A percentile compares a stretch with the other conserved stretches of the same genome.
These are phyloP conservation scores for Cyclospora cayetanensis DNA, from an alignment of 169 alveolate species.

Conservation along the genomic window DNA sequence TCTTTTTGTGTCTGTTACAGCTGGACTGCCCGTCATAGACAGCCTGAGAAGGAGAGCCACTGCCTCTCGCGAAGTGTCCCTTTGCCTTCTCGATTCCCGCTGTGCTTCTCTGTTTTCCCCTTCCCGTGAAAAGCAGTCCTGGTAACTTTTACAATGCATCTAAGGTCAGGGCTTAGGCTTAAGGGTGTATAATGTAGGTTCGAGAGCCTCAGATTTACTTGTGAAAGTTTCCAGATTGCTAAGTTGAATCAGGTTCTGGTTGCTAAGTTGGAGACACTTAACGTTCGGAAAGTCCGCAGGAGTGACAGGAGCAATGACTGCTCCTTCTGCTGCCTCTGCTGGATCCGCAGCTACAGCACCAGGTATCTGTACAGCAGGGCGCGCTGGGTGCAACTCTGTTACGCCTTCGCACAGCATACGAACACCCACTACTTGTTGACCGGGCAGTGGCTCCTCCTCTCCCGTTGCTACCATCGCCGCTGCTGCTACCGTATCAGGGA, in stretches of 20 bases:
- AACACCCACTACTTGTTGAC: not conserved
- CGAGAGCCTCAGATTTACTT: not conserved
- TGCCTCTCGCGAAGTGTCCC: too few species aligned
- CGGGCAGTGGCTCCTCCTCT: not conserved
- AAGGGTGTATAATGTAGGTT: not conserved
- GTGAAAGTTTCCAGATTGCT: not conserved
- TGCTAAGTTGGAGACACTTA: not conserved
- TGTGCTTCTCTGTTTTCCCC: too few species aligned
- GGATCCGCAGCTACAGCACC: too few species aligned
- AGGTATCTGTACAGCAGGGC: not conserved
- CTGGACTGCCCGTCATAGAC: too few species aligned
- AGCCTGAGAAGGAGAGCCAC: too few species aligned
- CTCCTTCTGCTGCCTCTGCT: too few species aligned
- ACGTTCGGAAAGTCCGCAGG: not conserved
- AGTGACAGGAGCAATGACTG: too few species aligned
- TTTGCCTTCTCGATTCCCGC: too few species aligned
- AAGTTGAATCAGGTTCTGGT: not conserved
- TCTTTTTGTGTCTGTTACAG: too few species aligned
- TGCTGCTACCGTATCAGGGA: not conserved
- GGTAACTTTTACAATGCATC: too few species aligned
- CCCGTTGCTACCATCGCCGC: not conserved
- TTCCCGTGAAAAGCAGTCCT: too few species aligned
- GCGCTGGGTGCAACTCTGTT: not conserved
- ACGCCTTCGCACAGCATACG: not conserved
- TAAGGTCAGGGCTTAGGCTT: not conserved